Conservation (phyloP, 108 stramenopile genomes). For the Nitzschia inconspicua region DNA sequence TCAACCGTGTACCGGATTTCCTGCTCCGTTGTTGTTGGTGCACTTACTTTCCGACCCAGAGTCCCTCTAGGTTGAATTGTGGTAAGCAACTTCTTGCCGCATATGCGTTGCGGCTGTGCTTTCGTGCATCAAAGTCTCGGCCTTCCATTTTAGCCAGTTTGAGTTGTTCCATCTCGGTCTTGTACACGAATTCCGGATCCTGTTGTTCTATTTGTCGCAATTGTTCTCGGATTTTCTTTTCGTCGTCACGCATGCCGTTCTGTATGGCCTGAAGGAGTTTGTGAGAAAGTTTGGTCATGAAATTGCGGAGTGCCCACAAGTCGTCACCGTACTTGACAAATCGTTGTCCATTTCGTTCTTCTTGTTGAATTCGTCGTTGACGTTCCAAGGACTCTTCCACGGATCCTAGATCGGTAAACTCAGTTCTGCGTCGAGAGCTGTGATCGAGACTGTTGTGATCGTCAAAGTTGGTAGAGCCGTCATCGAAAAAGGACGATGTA, state of each 20-base stretch:
- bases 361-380: constrained; percentile 22
- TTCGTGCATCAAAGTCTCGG: constrained; percentile 33
- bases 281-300: constrained; percentile 20
- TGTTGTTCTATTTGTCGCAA: constrained; percentile 34
- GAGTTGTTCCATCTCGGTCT: constrained; percentile 26
- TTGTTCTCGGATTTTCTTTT: constrained; percentile 29
- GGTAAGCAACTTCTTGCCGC: constrained; percentile 52
- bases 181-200: constrained; percentile 56
- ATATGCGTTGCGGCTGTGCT: constrained; percentile 31
- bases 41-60: constrained; percentile 88
- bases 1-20: too few species aligned
- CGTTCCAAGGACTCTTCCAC: constrained; percentile 25
- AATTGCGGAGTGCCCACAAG: constrained; percentile 43
- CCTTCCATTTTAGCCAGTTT: constrained; percentile 36
- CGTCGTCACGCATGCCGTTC: constrained; percentile 10
- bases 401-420: constrained; percentile 43
- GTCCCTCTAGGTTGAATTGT: constrained; percentile 74
- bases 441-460: too few species aligned
- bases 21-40: too few species aligned
- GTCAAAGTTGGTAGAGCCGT: too few species aligned
- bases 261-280: constrained; percentile 36
- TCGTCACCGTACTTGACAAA: constrained; percentile 55
- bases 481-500: too few species aligned
- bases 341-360: constrained; percentile 14
- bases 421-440: constrained; percentile 12